These are phyloP conservation scores for Aspergillus ellipticus DNA, from an alignment of 495 filamentous ascomycete genomes.

Conservation along the genomic window DNA sequence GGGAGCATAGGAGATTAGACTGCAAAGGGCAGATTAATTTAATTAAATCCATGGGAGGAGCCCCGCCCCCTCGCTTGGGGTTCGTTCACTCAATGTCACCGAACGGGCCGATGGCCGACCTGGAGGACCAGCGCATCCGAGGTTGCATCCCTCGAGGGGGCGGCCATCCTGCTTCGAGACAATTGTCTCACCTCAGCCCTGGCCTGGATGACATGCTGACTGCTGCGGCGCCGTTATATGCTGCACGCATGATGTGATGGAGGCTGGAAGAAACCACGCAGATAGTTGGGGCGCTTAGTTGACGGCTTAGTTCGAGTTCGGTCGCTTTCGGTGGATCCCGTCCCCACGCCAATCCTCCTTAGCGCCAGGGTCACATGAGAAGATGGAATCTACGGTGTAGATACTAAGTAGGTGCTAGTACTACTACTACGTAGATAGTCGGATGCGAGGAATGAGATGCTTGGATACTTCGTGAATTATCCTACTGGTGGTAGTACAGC, in stretches of 20 bases:
- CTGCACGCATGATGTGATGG: background rate
- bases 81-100: background rate
- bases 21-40: slow-evolving; percentile 5
- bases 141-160: background rate
- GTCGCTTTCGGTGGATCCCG: background rate
- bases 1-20: slow-evolving; percentile 5
- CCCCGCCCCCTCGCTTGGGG: slow-evolving; percentile 2
- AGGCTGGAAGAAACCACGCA: background rate
- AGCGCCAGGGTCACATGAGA: background rate
- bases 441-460: no score
- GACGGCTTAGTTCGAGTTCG: background rate
- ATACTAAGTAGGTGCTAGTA: no score
- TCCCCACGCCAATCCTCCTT: background rate
- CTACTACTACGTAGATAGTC: no score
- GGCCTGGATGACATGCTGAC: background rate
- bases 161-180: background rate
- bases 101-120: background rate
- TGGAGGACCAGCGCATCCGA: background rate
- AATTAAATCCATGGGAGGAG: slow-evolving; percentile 2
- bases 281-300: background rate
- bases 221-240: background rate
- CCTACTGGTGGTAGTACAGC: no score
- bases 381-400: no score
- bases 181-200: background rate
- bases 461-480: no score